These are phyloP conservation scores for Parastagonospora avenae DNA, from an alignment of 2,329 filamentous ascomycete genomes.

Conservation along the genomic window DNA sequence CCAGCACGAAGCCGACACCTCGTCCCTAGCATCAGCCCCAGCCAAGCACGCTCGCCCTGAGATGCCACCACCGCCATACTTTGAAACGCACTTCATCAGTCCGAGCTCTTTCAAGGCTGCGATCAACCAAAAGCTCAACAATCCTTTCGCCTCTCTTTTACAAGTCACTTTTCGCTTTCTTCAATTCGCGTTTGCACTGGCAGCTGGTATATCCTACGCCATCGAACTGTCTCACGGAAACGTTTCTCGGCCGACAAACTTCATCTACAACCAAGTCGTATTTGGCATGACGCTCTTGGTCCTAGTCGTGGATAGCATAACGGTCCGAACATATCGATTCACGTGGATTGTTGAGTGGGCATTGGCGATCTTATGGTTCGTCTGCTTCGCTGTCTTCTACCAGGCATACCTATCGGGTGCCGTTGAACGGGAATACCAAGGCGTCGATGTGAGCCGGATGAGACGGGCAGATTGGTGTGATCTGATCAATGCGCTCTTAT, in stretches of 20 bases:
- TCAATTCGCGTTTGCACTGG: slow-evolving; percentile 28
- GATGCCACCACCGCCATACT: slow-evolving; percentile 24
- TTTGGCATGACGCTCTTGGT: slow-evolving; percentile 22
- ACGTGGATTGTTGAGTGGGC: slow-evolving; percentile 28
- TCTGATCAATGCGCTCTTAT: slow-evolving; percentile 28
- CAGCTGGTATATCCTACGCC: slow-evolving; percentile 31
- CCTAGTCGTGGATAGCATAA: slow-evolving; percentile 21
- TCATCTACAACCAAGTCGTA: slow-evolving; percentile 25
- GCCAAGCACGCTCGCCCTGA: slow-evolving; percentile 6
- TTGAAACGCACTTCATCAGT: slow-evolving; percentile 19
- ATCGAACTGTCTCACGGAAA: slow-evolving; percentile 20
- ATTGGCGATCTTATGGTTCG: slow-evolving; percentile 27
- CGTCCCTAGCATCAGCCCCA: neutral
- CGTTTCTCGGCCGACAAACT: slow-evolving; percentile 7
- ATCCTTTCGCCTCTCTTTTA: slow-evolving; percentile 25
- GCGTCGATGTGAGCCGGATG: slow-evolving; percentile 20
- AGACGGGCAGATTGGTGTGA: slow-evolving; percentile 28
- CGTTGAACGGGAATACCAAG: slow-evolving; percentile 7
- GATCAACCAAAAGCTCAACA: slow-evolving; percentile 23
- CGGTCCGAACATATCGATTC: slow-evolving; percentile 26
- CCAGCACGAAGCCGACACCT: neutral
- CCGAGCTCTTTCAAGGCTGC: slow-evolving; percentile 25
- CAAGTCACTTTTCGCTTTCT: slow-evolving; percentile 23
- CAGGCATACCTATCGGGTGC: slow-evolving; percentile 10
- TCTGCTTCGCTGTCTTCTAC: slow-evolving; percentile 27